These are phyloP conservation scores for Aspergillus melleus DNA, from an alignment of 2,329 filamentous ascomycete genomes.

Conservation along the genomic window DNA sequence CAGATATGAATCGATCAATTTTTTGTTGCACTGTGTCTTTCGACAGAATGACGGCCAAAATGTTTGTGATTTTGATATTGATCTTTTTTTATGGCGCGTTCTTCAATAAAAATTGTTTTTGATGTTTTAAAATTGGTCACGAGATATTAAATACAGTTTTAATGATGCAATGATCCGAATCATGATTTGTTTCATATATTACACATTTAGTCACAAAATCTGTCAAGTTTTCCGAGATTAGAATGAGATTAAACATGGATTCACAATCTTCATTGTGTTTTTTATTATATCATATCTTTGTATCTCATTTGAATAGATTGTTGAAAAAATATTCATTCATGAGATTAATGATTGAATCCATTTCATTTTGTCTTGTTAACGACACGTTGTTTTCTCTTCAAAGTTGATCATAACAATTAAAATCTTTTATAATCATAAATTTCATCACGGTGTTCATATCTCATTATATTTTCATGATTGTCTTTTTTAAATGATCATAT, in stretches of 20 bases:
- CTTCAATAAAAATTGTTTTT: conserved; percentile 21
- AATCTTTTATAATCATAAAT: conserved; percentile 24
- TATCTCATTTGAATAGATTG: conserved; percentile 37
- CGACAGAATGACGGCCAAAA: conserved; percentile 7
- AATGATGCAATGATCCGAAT: conserved; percentile 34
- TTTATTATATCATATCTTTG: conserved; percentile 35
- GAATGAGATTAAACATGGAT: conserved; percentile 20
- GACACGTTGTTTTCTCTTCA: conserved; percentile 32
- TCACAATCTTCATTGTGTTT: conserved; percentile 19
- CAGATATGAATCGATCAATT: conserved; percentile 18
- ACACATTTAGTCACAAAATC: conserved; percentile 17
- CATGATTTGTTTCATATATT: conserved; percentile 17
- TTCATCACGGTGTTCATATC: conserved; percentile 19
- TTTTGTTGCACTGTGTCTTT: conserved; percentile 18
- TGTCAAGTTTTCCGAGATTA: conserved; percentile 18
- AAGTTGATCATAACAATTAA: conserved; percentile 29
- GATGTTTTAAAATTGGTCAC: conserved; percentile 9
- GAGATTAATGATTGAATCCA: conserved; percentile 36
- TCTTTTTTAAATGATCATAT: conserved; percentile 20
- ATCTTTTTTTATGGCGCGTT: conserved; percentile 25
- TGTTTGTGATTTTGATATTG: conserved; percentile 16
- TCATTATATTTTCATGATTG: conserved; percentile 18
- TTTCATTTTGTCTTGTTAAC: conserved; percentile 36
- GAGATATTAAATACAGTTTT: conserved; percentile 29
- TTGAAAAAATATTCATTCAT: conserved; percentile 34